A percentile compares a stretch with the other conserved stretches of the same genome.
These are phyloP conservation scores for Trichophyton schoenleinii DNA, from an alignment of 2,329 filamentous ascomycete species.

Conservation along the genomic window DNA sequence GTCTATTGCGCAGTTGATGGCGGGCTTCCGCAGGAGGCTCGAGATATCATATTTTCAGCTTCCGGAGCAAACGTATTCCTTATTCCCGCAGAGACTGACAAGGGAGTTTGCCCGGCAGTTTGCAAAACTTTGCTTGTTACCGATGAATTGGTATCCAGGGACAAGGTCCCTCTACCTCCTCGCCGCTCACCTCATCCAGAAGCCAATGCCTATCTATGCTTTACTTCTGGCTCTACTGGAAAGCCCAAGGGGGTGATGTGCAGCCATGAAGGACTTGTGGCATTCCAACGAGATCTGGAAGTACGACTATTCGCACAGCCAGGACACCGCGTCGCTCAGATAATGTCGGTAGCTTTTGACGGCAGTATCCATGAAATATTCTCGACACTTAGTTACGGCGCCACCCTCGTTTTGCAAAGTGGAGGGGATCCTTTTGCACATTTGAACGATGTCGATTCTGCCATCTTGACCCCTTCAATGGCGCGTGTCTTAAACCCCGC, in stretches of 20 bases:
- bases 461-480: constrained; percentile 1
- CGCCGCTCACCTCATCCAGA: neutral
- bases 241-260: constrained; percentile 32
- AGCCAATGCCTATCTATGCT: constrained; percentile 30
- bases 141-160: neutral
- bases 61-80: neutral
- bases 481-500: neutral
- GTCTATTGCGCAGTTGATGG: neutral
- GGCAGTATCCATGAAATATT: constrained; percentile 1
- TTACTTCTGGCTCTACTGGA: constrained; percentile 36
- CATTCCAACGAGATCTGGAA: constrained; percentile 23
- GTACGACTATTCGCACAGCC: constrained; percentile 26
- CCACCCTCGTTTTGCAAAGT: neutral
- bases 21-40: neutral
- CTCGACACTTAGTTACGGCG: neutral
- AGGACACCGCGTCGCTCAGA: neutral
- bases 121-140: neutral
- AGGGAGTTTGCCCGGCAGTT: neutral
- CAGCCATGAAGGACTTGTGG: constrained; percentile 25
- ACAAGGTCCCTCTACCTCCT: no score
- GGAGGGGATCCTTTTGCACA: neutral
- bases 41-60: neutral
- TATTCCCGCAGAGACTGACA: neutral
- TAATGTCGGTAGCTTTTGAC: constrained; percentile 4
- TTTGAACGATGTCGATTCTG: neutral